Evolutionary conservation across 768 basidiomycete genomes (phyloP), one percentile per base, ranked within the genome.

Genomic region (Phylloporus rhodoxanthus): DNA sequence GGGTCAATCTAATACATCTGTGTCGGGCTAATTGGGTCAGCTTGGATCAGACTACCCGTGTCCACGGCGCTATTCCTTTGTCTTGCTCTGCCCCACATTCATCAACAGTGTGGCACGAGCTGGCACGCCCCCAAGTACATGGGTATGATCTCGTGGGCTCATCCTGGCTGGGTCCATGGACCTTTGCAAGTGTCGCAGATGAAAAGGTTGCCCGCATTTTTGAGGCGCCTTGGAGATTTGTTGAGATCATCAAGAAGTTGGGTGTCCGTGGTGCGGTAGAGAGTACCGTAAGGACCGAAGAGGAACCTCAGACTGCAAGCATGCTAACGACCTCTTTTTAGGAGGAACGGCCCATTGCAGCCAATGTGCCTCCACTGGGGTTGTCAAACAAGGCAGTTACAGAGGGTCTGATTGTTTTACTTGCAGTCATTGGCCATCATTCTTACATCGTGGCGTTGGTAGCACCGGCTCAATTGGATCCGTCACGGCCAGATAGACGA

Each of bases 191-290:
- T 57, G 84, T 92, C 40, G 92, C 93, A 9, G 96, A 99, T 60
- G 96, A 99, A 68, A 98, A 98, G 68, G 92, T 98, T 10, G 81
- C 83, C 11, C 81, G 96, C 36, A 81, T 97, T 0, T 99, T 99
- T 54, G 92, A 93, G 62, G 93, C 94, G 8, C 89, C 96, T 6
- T 76, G 75, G 17, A 77, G 78, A 4, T 98, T 98, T 59, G 78
- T 94, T 2, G 73, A 81, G 26, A 69, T 79, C 10, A 63, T 85
- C n/a, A 74, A 77, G 48, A 69, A 59, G 41, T 73, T 83, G 48
- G 76, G 59, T 39, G 74, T 79, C 20, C 75, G 72, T 17, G 66
- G 70, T 39, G 69, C 85, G 34, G 55, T 68, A 1, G 73, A 75
- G 17, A 75, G 75, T 19, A 75, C 79, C 61, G 87, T 85, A 53